Base-by-base conservation (phyloP, 345 rosid genomes). In the Brassica cretica region DNA sequence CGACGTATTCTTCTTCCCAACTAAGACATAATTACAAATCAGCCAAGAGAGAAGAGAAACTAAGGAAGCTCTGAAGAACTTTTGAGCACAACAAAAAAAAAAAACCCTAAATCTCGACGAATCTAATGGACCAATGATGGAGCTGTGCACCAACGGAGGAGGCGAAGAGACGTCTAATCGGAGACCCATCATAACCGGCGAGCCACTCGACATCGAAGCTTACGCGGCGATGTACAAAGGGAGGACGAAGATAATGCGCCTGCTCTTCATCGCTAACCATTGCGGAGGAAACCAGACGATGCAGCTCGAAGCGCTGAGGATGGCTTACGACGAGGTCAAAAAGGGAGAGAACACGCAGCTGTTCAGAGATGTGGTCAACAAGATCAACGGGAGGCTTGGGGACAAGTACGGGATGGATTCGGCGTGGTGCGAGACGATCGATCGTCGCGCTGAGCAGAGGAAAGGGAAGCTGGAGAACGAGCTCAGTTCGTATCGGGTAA, bases 291-390 rank as follows among this genome's bases (percentile, higher is more conserved):
- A 88, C 79, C 82, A 76, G 0, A 32, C 82, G 86, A 88, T 93
- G 91, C 88, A 88, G 85, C 68, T 86, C 51, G 99, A 96, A 76
- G 98, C 98, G 16, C 80, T 96, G 21, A 83, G 94, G 77, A 91
- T 96, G 93, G 98, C 98, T 21, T 91, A 91, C 67, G 99, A 96
- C 6, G 98, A 93, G 83, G 86, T 89, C 79, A 96, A 91, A 84
- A 91, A 87, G 70, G 97, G 98, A n/a, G 98, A 93, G 92, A 90
- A 93, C 84, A 88, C 97, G 24, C 93, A 84, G 85, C 79, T 90
- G 37, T 90, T 88, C 56, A 86, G 92, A 51, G 99, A 96, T 24
- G 91, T 91, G 8, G 97, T 87, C 49, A 84, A 67, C 71, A 93
- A 82, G 87, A 87, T 96, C 51, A 84, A 78, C 9, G 97, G 97